phyloP scores from a whole-genome alignment of 768 basidiomycete species.

The Lactarius psammicola region DNA sequence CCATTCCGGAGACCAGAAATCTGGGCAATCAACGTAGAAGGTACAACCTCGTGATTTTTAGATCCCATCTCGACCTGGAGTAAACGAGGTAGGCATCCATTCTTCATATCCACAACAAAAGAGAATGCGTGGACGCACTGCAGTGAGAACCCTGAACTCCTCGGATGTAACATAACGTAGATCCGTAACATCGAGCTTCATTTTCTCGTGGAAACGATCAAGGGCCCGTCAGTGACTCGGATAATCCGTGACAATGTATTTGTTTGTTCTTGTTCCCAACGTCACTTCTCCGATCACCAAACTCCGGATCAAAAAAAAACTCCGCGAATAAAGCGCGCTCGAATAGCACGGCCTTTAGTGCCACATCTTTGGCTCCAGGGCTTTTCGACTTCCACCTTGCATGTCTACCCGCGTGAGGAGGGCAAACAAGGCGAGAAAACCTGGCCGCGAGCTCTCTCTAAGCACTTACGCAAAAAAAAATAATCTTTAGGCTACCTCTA shows the following conservation, averaged over 20 bases:
- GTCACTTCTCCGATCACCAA: background rate
- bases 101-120: background rate
- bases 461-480: background rate
- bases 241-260: background rate
- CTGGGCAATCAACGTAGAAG: constrained; percentile 82
- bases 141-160: constrained; percentile 95
- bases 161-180: constrained; percentile 88
- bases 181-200: constrained; percentile 96
- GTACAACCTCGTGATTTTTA: constrained; percentile 97
- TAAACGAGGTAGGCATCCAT: background rate
- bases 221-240: background rate
- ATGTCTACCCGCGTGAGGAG: constrained; percentile 24
- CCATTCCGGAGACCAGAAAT: constrained; percentile 91
- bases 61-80: constrained; percentile 94
- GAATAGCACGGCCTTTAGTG: background rate
- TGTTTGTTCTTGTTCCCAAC: background rate
- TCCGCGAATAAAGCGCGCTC: background rate
- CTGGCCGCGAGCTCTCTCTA: background rate
- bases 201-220: constrained; percentile 36
- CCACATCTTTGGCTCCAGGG: background rate
- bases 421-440: constrained; percentile 25
- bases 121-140: constrained; percentile 46
- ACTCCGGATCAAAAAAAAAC: background rate
- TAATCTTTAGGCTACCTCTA: constrained; percentile 15
- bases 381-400: background rate